phyloP scores from a whole-genome alignment of 805 yeast species.

The Metschnikowia matae region DNA sequence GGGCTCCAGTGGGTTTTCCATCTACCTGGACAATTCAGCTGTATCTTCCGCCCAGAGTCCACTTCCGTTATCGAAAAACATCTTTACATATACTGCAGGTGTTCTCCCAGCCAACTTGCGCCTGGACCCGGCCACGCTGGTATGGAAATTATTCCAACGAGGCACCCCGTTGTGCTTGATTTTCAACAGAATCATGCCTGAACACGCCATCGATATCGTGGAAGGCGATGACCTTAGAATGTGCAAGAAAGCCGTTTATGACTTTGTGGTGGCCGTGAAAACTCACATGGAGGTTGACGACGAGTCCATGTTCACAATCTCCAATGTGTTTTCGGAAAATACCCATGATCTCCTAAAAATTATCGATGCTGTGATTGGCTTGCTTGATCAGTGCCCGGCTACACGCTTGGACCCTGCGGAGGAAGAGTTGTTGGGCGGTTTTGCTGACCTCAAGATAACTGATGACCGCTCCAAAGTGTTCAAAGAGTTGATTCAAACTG shows the following conservation, averaged over 20 bases:
- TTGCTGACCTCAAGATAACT: constrained; percentile 28
- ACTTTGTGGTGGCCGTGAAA: constrained; percentile 83
- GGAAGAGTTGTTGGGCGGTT: constrained; percentile 8
- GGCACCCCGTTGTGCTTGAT: constrained; percentile 89
- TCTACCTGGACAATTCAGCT: constrained; percentile 31
- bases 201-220: constrained; percentile 53
- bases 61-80: constrained; percentile 30
- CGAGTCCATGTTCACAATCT: constrained; percentile 81
- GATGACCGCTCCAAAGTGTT: constrained; percentile 75
- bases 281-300: constrained; percentile 69
- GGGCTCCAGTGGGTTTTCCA: constrained; percentile 32
- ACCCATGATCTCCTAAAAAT: constrained; percentile 76
- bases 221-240: constrained; percentile 77
- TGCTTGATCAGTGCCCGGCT: constrained; percentile 28
- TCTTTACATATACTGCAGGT: constrained; percentile 69
- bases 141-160: constrained; percentile 84
- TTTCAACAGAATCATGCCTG: constrained; percentile 57
- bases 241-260: constrained; percentile 86
- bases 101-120: constrained; percentile 66
- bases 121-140: constrained; percentile 89
- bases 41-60: constrained; percentile 15
- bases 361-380: constrained; percentile 62
- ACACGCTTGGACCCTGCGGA: constrained; percentile 3
- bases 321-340: constrained; percentile 80
- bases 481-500: constrained; percentile 81